A percentile compares a stretch with the other conserved stretches of the same genome.
These are phyloP conservation scores for Mycosphaerella arachidis DNA, from an alignment of 2,329 filamentous ascomycete genomes.

Conservation along the genomic window DNA sequence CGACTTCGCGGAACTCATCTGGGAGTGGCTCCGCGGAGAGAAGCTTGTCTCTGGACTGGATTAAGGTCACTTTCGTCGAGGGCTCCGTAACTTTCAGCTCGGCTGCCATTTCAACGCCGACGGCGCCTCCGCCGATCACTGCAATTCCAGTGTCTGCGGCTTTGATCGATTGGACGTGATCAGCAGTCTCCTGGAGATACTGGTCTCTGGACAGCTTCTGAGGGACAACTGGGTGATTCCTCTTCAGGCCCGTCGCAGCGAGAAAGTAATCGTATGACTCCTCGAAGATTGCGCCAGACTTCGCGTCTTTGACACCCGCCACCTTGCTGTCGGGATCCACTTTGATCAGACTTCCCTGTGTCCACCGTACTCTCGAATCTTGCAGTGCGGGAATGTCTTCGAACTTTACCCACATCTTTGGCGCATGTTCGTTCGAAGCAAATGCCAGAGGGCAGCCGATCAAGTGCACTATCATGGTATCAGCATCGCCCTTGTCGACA, in stretches of 20 bases:
- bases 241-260: slow-evolving; percentile 63
- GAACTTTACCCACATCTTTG: slow-evolving; percentile 67
- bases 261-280: slow-evolving; percentile 68
- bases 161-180: slow-evolving; percentile 53
- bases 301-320: slow-evolving; percentile 45
- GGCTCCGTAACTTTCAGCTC: slow-evolving; percentile 69
- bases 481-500: background rate
- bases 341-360: slow-evolving; percentile 60
- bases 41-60: slow-evolving; percentile 67
- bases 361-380: slow-evolving; percentile 56
- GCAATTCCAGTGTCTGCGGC: slow-evolving; percentile 57
- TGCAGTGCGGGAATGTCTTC: slow-evolving; percentile 63
- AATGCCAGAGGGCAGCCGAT: slow-evolving; percentile 73
- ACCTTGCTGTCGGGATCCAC: slow-evolving; percentile 62
- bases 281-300: slow-evolving; percentile 27
- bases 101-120: slow-evolving; percentile 76
- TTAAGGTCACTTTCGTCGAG: slow-evolving; percentile 61
- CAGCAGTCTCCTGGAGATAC: slow-evolving; percentile 59
- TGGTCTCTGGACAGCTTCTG: slow-evolving; percentile 58
- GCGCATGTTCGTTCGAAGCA: slow-evolving; percentile 58
- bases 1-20: slow-evolving; percentile 62
- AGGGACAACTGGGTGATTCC: slow-evolving; percentile 69
- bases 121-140: slow-evolving; percentile 71
- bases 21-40: slow-evolving; percentile 70
- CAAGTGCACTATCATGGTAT: slow-evolving; percentile 57